phyloP scores from a whole-genome alignment of 495 filamentous ascomycete genomes.

The Aspergillus bertholletiae region DNA sequence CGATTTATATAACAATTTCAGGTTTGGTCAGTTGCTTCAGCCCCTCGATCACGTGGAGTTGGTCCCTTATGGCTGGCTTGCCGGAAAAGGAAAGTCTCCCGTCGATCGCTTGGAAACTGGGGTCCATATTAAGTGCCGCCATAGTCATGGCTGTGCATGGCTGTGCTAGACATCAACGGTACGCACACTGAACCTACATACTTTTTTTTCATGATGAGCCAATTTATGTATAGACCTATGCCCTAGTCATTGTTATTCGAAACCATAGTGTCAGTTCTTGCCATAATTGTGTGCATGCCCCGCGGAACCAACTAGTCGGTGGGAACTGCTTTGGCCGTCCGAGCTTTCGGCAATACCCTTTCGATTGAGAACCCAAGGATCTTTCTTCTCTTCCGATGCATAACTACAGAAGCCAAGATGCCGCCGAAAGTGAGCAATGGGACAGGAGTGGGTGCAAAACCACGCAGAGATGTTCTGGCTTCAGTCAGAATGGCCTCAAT shows the following conservation, averaged over 20 bases:
- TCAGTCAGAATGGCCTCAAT: slow-evolving; percentile 70
- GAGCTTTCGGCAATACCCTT: slow-evolving; percentile 4
- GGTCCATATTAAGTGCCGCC: neutral
- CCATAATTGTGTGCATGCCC: slow-evolving; percentile 5
- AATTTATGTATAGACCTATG: neutral
- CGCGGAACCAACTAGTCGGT: slow-evolving; percentile 8
- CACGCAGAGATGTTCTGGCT: slow-evolving; percentile 61
- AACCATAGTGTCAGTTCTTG: neutral
- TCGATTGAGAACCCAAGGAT: neutral
- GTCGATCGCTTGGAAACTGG: slow-evolving; percentile 13
- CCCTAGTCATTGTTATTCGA: neutral
- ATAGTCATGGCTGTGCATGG: neutral
- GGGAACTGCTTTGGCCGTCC: slow-evolving; percentile 1
- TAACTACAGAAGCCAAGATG: slow-evolving; percentile 40
- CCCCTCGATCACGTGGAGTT: neutral
- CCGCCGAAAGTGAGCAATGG: slow-evolving; percentile 60
- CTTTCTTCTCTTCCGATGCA: slow-evolving; percentile 28
- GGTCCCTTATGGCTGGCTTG: neutral
- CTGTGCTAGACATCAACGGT: neutral
- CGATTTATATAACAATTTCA: neutral
- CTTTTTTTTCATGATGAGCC: neutral
- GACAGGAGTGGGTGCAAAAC: slow-evolving; percentile 41
- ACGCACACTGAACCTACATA: neutral
- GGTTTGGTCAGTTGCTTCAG: neutral
- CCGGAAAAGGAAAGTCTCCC: slow-evolving; percentile 15